A percentile compares a stretch with the other conserved stretches of the same genome.
Evolutionary conservation across 495 filamentous ascomycete genomes (phyloP).

Genomic region (Chaetomidium leptoderma): DNA sequence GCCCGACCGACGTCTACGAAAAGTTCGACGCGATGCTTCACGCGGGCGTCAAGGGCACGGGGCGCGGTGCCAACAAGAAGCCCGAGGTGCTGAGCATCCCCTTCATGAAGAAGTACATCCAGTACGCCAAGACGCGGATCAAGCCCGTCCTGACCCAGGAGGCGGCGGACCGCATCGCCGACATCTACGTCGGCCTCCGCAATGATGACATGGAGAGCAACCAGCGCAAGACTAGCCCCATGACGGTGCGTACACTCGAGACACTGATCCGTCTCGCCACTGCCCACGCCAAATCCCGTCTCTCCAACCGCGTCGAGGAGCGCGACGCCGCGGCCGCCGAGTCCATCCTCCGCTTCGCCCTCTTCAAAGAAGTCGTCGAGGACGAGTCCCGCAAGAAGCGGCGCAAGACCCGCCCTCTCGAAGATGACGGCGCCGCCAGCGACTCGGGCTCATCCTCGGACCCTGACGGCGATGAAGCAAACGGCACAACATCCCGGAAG

Average conservation of each 20-base stretch:
- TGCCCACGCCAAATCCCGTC: constrained; percentile 88
- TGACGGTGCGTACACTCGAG: constrained; percentile 96
- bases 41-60: constrained; percentile 75
- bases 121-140: constrained; percentile 91
- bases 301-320: constrained; percentile 90
- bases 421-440: constrained; percentile 27
- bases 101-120: constrained; percentile 99
- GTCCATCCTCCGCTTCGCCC: constrained; percentile 83
- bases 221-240: constrained; percentile 85
- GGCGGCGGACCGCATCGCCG: constrained; percentile 85
- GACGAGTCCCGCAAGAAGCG: constrained; percentile 76
- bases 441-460: constrained; percentile 34
- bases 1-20: constrained; percentile 86
- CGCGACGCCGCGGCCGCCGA: constrained; percentile 86
- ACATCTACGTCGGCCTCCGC: constrained; percentile 86
- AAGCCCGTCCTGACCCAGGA: constrained; percentile 91
- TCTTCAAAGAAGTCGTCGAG: constrained; percentile 96
- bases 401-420: constrained; percentile 48
- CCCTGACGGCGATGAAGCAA: constrained; percentile 35
- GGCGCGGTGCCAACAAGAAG: constrained; percentile 67
- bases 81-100: constrained; percentile 93
- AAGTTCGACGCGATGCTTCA: constrained; percentile 97
- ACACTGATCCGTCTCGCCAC: constrained; percentile 96
- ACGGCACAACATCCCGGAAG: constrained; percentile 27
- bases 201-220: constrained; percentile 96